Conservation (phyloP, 768 basidiomycete species). For the Pisolithus marmoratus region DNA sequence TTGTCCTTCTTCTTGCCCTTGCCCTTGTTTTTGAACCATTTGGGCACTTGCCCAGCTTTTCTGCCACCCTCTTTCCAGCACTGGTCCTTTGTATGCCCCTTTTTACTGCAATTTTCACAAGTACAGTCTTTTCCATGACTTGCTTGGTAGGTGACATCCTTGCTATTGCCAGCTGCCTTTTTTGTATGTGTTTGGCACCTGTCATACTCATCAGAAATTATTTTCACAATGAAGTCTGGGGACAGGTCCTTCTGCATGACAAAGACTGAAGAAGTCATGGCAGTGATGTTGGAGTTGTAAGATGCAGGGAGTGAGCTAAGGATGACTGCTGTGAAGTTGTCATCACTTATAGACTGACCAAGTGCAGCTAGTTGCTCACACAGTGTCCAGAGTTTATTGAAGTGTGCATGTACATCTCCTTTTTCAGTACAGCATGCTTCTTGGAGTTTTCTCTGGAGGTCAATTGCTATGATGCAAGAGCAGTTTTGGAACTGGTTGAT, state of each 20-base stretch:
- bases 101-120: no score
- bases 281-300: constrained; percentile 27
- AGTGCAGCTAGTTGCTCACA: constrained; percentile 29
- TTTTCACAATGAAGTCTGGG: not conserved
- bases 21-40: no score
- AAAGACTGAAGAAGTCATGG: constrained; percentile 15
- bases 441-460: no score
- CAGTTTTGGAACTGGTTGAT: not conserved
- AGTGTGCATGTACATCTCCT: no score
- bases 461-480: not conserved
- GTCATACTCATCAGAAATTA: not conserved
- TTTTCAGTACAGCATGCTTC: no score
- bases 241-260: constrained; percentile 5
- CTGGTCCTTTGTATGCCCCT: no score
- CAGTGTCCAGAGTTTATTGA: constrained; percentile 23
- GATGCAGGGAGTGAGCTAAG: constrained; percentile 30
- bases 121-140: no score
- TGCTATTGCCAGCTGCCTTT: not conserved
- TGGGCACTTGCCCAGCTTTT: no score
- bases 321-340: constrained; percentile 22
- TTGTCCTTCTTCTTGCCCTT: not conserved
- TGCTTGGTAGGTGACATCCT: no score
- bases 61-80: no score
- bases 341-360: constrained; percentile 21
- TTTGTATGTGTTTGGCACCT: not conserved